phyloP scores from a whole-genome alignment of 2,329 filamentous ascomycete species.

The Aspergillus pseudoglaucus region DNA sequence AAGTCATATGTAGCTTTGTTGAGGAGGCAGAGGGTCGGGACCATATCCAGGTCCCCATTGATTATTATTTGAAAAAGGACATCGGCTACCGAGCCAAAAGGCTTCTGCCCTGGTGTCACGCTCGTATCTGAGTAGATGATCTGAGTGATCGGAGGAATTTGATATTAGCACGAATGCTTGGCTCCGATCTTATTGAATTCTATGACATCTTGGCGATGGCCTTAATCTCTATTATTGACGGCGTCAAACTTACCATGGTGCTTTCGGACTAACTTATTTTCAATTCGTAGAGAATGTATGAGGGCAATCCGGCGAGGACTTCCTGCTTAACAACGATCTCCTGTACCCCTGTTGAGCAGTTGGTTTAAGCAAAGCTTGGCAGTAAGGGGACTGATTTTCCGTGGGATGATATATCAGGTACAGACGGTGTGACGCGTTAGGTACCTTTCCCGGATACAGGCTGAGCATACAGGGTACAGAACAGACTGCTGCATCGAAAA shows the following conservation, averaged over 20 bases:
- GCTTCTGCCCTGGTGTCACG: conserved; percentile 1
- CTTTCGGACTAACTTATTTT: not conserved
- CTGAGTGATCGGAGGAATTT: not conserved
- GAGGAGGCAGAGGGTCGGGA: conserved; percentile 18
- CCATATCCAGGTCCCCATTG: conserved; percentile 15
- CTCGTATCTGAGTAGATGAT: conserved; percentile 7
- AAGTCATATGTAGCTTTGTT: conserved; percentile 22
- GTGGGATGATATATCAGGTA: conserved; percentile 4
- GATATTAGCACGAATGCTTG: not conserved
- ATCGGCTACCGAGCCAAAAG: conserved; percentile 21
- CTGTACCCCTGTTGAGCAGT: conserved; percentile 2
- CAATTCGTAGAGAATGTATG: not conserved
- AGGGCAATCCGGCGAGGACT: not conserved
- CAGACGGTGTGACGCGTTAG: conserved; percentile 19
- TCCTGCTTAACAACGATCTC: conserved; percentile 6
- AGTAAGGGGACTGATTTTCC: conserved; percentile 7
- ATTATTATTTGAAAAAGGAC: conserved; percentile 25
- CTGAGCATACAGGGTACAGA: not conserved
- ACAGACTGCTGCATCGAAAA: not conserved
- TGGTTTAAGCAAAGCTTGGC: not conserved
- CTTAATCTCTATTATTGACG: not conserved
- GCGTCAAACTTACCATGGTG: not conserved
- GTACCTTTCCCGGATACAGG: conserved; percentile 7
- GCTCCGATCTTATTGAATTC: not conserved
- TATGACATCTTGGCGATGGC: not conserved